Percentiles rank a stretch among this genome's conserved stretches.
Conservation (phyloP, 2,329 filamentous ascomycete genomes). For the Zymoseptoria tritici region DNA sequence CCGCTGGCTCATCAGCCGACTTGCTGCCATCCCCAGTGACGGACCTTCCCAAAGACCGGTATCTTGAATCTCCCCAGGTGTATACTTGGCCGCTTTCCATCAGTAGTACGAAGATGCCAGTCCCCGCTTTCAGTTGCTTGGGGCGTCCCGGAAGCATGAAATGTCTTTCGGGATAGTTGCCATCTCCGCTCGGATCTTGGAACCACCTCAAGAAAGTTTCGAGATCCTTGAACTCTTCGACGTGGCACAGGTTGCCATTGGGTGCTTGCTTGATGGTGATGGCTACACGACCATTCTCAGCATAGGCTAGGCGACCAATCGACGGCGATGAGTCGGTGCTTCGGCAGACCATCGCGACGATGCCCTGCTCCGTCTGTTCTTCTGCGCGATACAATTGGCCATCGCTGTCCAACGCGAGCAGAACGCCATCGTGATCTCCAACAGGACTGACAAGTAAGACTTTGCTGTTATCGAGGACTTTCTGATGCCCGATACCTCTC, state of each 20-base stretch:
- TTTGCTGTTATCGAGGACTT: slow-evolving; percentile 4
- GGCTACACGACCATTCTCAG: slow-evolving; percentile 25
- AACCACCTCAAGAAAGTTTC: slow-evolving; percentile 24
- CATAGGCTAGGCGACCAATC: slow-evolving; percentile 21
- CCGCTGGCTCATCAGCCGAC: slow-evolving; percentile 42
- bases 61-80: slow-evolving; percentile 53
- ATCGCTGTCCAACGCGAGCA: slow-evolving; percentile 20
- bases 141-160: slow-evolving; percentile 24
- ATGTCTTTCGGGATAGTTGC: slow-evolving; percentile 17
- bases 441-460: slow-evolving; percentile 11
- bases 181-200: slow-evolving; percentile 15
- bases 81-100: slow-evolving; percentile 32
- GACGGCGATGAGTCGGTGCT: slow-evolving; percentile 12
- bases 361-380: not conserved
- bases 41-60: slow-evolving; percentile 51
- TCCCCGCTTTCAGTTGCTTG: slow-evolving; percentile 29
- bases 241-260: slow-evolving; percentile 18
- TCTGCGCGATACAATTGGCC: slow-evolving; percentile 19
- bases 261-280: slow-evolving; percentile 23
- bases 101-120: slow-evolving; percentile 34
- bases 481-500: slow-evolving; percentile 12
- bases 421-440: slow-evolving; percentile 28
- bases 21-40: slow-evolving; percentile 28
- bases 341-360: slow-evolving; percentile 1
- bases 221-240: slow-evolving; percentile 24